Evolutionary conservation across 495 filamentous ascomycete species (phyloP), one percentile per base, ranked within the genome.

Genomic region (Cairneyella variabilis): DNA sequence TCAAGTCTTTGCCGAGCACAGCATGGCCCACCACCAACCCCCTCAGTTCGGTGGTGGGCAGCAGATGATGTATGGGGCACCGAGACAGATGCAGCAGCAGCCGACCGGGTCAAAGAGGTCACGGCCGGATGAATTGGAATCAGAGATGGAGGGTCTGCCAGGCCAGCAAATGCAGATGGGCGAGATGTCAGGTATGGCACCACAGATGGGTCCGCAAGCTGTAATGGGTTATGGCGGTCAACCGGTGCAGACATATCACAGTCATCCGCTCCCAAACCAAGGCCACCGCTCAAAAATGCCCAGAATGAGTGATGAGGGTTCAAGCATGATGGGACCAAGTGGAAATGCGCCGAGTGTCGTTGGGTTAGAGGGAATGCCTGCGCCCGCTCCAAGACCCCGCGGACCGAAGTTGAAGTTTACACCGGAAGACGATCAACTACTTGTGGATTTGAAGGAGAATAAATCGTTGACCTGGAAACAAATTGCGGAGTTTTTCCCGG

Each of bases 391-490:
- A 27, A 69, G 83, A 57, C 90, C 90, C 11, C 82, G 83, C 49
- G 89, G 88, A 3, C 89, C 90, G 16, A 95, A 95, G 67, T 70
- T 92, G 53, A 95, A 92, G 61, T 96, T 95, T 61, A 95, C 90
- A 1, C 82, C 87, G 37, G 89, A 92, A 67, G 90, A 96, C 63
- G 91, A 96, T 67, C 79, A 82, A 44, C 71, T 92, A 44, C 71
- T 96, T 34, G 82, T 95, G 17, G 88, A 92, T 53, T 71, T 96
- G 47, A 96, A 96, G 67, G 91, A 96, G 69, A 89, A 91, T 55
- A 92, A 91, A 66, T 86, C 86, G 59, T 76, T 96, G 60, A 90
- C 91, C 8, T 96, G 91, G 91, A 95, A 93, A 65, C 90, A 96
- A 75, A 95, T 96, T 59, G 86, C 88, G 49, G 90, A 95, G 62